Base-by-base conservation (phyloP, 805 yeast species). In the Komagataella kurtzmanii region DNA sequence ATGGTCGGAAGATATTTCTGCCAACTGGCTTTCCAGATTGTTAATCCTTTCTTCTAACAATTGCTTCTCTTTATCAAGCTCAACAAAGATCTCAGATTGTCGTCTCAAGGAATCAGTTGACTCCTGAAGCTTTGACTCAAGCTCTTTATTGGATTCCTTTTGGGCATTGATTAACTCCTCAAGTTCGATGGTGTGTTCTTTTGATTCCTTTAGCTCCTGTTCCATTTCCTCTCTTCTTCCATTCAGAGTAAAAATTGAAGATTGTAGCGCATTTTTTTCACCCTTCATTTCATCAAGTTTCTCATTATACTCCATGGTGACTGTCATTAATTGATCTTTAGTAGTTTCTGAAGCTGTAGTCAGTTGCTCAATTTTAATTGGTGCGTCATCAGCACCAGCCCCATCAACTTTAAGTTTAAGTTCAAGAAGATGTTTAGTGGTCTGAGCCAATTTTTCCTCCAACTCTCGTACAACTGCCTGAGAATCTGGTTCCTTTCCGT, bases 121-220 rank as follows among this genome's bases (percentile, higher is more conserved):
- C 23, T 45, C 46, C 3, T 10, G 19, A 10, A 30, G 49, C 43
- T 58, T 44, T 0, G 43, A 6, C 0, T 43, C 51, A 8, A 59
- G 12, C 8, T 54, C 49, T 17, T 17, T 36, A 10, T 24, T 21
- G 3, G 30, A 7, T 18, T 23, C 36, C 17, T 49, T 21, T 17
- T 36, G 50, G 17, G 50, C 21, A 23, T 24, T 10, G 2, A 69
- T 54, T 24, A 63, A 62, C 0, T 52, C 49, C 44, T 64, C 59
- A 47, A 67, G 60, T 7, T 57, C 58, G 5, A 59, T 60, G 47
- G 61, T 66, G 12, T 61, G 62, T 6, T 54, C 54, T 18, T 59
- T 51, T 14, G 60, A 18, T n/a, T 54, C 53, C 2, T 46, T 24
- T 19, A 55, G 48, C 21, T 55, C 52, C 7, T 47, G 48, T 55